A percentile compares a stretch with the other conserved stretches of the same genome.
Conservation (phyloP, 805 yeast genomes). For the Hanseniaspora hatyaiensis region DNA sequence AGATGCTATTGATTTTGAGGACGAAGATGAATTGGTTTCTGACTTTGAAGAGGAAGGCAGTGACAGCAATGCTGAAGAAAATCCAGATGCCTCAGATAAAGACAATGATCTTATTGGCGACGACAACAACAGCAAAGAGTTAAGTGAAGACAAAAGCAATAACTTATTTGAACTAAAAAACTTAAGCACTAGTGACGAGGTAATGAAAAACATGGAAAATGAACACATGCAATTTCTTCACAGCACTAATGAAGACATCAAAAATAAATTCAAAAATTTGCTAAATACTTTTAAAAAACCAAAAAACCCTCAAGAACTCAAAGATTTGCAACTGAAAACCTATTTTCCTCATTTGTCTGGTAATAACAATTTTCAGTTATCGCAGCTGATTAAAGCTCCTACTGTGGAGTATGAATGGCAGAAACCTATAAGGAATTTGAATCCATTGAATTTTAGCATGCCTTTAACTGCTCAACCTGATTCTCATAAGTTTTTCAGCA, state of each 20-base stretch:
- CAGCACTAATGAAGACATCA: background rate
- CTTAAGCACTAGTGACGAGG: background rate
- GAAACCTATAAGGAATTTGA: conserved; percentile 27
- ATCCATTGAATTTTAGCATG: conserved; percentile 40
- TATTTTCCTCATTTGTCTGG: conserved; percentile 45
- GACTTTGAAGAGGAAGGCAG: conserved; percentile 39
- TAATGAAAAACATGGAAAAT: background rate
- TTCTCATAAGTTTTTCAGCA: conserved; percentile 3
- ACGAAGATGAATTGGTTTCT: conserved; percentile 88
- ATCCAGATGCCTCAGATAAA: conserved; percentile 25
- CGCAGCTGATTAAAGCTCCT: conserved; percentile 39
- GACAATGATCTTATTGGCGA: conserved; percentile 15
- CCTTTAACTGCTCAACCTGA: conserved; percentile 20
- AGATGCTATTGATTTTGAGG: conserved; percentile 88
- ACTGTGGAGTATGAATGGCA: conserved; percentile 42
- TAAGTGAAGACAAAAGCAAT: conserved; percentile 22
- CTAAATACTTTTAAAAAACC: background rate
- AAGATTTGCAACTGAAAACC: conserved; percentile 29
- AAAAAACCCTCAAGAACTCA: conserved; percentile 20
- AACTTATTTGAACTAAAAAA: conserved; percentile 17
- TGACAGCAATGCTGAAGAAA: conserved; percentile 17
- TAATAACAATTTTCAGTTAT: conserved; percentile 43
- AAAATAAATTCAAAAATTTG: conserved; percentile 3
- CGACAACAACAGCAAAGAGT: conserved; percentile 17
- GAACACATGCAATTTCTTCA: background rate